Base-by-base conservation (phyloP, 2,329 filamentous ascomycete species). In the Cytospora chrysosperma region DNA sequence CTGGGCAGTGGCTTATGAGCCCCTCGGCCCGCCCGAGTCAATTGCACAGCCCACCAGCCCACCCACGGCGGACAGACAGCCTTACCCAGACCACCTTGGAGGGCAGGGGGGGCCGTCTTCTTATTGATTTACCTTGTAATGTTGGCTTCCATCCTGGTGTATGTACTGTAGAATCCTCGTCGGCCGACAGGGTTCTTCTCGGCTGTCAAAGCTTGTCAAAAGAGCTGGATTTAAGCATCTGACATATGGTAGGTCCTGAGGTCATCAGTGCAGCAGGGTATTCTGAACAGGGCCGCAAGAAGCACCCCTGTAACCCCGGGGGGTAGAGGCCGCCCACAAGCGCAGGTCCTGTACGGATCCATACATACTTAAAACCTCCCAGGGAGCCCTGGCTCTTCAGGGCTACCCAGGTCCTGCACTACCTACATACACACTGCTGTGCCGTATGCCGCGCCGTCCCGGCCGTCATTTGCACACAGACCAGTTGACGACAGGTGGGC, bases 21-120 rank as follows among this genome's bases (percentile, higher is more conserved):
- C 57, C 40, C 51, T 61, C 59, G 59, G 59, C 59, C 59, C 59
- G 59, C 59, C 59, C 59, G 59, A 34, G 51, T 55, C 19, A 17
- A 53, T 55, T 61, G 59, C 59, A 61, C 59, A 61, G 59, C 59
- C 59, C 58, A 43, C 19, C 43, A 47, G n/a, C n/a, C n/a, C n/a
- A n/a, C n/a, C n/a, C 43, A 43, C 40, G 17, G 17, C 37, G 3
- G 43, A 47, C 37, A 49, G 58, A 49, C 43, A 55, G 51, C 52
- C 51, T 51, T 53, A 61, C 43, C 43, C 43, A 24, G 7, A 12
- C n/a, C n/a, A n/a, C n/a, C n/a, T n/a, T n/a, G n/a, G n/a, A n/a
- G n/a, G n/a, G n/a, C n/a, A n/a, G n/a, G n/a, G n/a, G n/a, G n/a
- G n/a, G n/a, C n/a, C n/a, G n/a, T n/a, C n/a, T n/a, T n/a, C n/a